Base-by-base conservation (phyloP, 2,329 filamentous ascomycete genomes). In the Rugonectria rugulosa region DNA sequence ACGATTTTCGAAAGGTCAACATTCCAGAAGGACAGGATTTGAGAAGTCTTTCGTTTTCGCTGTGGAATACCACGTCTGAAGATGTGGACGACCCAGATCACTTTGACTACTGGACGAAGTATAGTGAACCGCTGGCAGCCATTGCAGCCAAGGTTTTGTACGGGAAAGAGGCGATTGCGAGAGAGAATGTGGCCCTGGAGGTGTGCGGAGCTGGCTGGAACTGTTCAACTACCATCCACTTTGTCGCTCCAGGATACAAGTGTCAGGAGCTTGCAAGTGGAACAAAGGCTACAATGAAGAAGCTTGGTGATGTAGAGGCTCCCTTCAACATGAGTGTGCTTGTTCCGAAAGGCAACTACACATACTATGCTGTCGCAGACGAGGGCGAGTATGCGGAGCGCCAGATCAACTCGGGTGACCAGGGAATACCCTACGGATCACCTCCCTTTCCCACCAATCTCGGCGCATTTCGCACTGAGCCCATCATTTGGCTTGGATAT, bases 131-230 rank as follows among this genome's bases (percentile, higher is more conserved):
- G 1, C 43, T 66, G 2, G 23, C 31, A 3, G 45, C 55, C 1
- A 61, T 66, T 2, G 59, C 61, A 3, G 41, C 40, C 8, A 59
- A 56, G 10, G 63, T 66, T 0, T 50, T 66, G 3, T 62, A 54
- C 0, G 59, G 61, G 2, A 50, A 57, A 1, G 51, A 52, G 3
- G 52, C 61, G 1, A 53, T 56, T 1, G 54, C 53, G 1, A 56
- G 57, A 6, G 50, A 56, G 1, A 53, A 63, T 1, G 56, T 60
- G 0, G 46, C 57, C 0, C 9, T 31, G 0, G 55, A 66, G 0
- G 49, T 66, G 0, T 66, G 63, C 3, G 64, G 64, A 1, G 12
- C 49, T 0, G 60, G 49, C 1, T 66, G 64, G 63, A 60, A 66
- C n/a, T 66, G 63, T 6, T 62, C 61, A 0, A 63, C 61, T 2